These are phyloP conservation scores for Astrothelium subdiscretum DNA, from an alignment of 495 filamentous ascomycete genomes.

Conservation along the genomic window DNA sequence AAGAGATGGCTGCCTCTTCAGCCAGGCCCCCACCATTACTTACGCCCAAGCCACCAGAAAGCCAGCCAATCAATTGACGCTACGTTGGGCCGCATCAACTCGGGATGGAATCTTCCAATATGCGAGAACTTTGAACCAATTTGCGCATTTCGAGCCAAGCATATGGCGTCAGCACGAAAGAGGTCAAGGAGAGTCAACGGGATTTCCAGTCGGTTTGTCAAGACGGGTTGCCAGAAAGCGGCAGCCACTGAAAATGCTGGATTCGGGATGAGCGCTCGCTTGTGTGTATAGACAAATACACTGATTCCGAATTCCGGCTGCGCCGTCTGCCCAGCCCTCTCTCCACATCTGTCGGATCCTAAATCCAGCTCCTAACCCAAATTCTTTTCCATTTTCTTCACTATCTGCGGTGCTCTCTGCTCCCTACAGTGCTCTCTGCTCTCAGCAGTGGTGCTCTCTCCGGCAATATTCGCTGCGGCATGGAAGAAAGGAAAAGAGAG, in stretches of 20 bases:
- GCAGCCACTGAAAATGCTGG: neutral
- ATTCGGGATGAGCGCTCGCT: neutral
- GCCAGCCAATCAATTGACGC: neutral
- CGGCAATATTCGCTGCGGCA: no score
- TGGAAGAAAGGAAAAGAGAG: no score
- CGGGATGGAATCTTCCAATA: neutral
- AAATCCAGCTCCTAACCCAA: no score
- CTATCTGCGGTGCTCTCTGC: no score
- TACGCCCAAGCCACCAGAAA: neutral
- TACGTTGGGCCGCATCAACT: neutral
- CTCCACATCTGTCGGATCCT: no score
- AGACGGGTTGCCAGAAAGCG: neutral
- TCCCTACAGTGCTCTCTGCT: no score
- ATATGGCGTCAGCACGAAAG: neutral
- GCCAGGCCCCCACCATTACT: neutral
- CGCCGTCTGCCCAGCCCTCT: no score
- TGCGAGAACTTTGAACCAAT: neutral
- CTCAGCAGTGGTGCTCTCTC: no score
- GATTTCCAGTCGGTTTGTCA: neutral
- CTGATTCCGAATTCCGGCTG: no score
- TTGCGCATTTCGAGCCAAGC: neutral
- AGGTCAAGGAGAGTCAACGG: neutral
- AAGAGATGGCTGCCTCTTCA: neutral
- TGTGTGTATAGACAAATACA: neutral
- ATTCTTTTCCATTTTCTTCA: no score